phyloP scores from a whole-genome alignment of 257 asterid genomes.

The Leptodermis oblonga region DNA sequence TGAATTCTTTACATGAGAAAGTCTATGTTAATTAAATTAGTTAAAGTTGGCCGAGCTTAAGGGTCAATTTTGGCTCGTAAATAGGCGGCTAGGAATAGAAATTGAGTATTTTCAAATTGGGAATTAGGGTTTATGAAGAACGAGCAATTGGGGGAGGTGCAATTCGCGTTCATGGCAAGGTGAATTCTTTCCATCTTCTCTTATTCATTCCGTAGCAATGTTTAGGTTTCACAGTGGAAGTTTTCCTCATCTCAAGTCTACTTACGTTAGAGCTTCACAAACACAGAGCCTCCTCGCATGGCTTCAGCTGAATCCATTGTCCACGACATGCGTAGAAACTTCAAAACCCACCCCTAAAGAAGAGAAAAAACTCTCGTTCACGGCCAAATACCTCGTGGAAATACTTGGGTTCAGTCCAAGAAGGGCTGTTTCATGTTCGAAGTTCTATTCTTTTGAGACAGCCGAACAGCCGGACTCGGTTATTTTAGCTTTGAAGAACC shows the following conservation, averaged over 20 bases:
- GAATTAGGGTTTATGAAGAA: background rate
- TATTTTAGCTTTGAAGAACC: background rate
- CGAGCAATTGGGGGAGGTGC: background rate
- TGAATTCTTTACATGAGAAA: no score
- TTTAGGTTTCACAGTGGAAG: background rate
- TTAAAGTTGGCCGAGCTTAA: no score
- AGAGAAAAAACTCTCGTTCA: slow-evolving; percentile 1
- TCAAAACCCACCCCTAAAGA: background rate
- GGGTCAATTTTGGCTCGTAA: no score
- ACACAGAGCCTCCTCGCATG: background rate
- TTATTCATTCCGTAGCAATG: background rate
- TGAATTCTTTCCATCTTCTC: background rate
- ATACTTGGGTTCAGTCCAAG: slow-evolving; percentile 23
- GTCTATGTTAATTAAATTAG: no score
- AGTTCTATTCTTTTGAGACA: background rate
- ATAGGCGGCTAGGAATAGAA: no score
- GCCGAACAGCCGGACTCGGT: background rate
- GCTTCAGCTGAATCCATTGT: slow-evolving; percentile 5
- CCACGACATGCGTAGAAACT: background rate
- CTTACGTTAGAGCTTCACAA: background rate
- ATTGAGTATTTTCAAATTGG: background rate
- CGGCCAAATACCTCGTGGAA: slow-evolving; percentile 12
- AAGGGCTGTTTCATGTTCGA: slow-evolving; percentile 13
- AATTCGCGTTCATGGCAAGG: background rate
- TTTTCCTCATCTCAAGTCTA: background rate